Conservation (phyloP, 345 rosid species). For the Populus nigra region DNA sequence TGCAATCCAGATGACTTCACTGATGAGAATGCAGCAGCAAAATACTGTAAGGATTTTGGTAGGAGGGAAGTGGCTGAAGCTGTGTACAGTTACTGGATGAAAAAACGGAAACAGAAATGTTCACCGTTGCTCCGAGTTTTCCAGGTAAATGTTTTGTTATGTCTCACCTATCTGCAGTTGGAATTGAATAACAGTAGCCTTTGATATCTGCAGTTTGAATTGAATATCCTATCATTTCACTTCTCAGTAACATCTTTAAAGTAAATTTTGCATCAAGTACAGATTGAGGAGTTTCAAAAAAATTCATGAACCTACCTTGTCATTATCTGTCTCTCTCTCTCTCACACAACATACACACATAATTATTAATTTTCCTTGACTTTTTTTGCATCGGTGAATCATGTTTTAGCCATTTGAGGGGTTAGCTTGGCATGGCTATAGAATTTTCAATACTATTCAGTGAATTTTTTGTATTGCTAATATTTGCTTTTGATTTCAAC, state of each 20-base stretch:
- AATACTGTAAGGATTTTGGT: constrained; percentile 46
- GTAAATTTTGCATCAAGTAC: not conserved
- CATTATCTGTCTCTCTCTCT: not conserved
- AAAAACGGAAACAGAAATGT: constrained; percentile 66
- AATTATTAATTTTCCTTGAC: not conserved
- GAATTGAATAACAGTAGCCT: not conserved
- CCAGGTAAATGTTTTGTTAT: constrained; percentile 57
- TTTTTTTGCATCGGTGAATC: not conserved
- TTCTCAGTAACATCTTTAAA: not conserved
- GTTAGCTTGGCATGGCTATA: not conserved
- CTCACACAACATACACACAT: too few species aligned
- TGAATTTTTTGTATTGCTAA: not conserved
- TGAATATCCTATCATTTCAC: not conserved
- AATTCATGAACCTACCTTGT: not conserved
- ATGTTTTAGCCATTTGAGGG: not conserved
- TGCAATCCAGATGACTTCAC: constrained; percentile 50
- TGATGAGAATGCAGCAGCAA: constrained; percentile 49
- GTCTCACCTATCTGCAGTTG: not conserved
- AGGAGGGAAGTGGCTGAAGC: constrained; percentile 64
- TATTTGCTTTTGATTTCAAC: not conserved
- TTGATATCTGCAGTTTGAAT: not conserved
- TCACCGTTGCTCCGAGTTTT: constrained; percentile 64
- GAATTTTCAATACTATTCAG: too few species aligned
- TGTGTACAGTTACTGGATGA: constrained; percentile 71
- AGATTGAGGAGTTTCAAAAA: not conserved